A percentile compares a stretch with the other conserved stretches of the same genome.
Evolutionary conservation across 2,329 filamentous ascomycete species (phyloP).

Genomic region (Lizonia empirigonia): DNA sequence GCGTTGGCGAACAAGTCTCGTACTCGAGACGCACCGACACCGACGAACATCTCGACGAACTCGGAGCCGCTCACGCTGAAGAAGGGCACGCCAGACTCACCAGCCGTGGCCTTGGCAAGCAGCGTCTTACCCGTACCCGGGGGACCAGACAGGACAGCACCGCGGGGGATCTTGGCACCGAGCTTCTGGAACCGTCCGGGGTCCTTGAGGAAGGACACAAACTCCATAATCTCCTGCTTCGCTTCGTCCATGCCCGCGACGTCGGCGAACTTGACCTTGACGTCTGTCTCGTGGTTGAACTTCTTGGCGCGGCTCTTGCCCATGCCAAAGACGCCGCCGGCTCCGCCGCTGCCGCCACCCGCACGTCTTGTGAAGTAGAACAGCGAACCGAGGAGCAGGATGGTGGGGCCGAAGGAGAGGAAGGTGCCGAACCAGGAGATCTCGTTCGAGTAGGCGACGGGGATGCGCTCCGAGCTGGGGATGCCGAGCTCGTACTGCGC

Average conservation of each 20-base stretch:
- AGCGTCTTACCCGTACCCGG: constrained; percentile 98
- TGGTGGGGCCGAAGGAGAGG: constrained; percentile 82
- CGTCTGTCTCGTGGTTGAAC: constrained; percentile 95
- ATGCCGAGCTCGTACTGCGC: constrained; percentile 89
- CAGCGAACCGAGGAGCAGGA: constrained; percentile 83
- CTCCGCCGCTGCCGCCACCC: constrained; percentile 64
- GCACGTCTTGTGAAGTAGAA: constrained; percentile 80
- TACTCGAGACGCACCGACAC: constrained; percentile 94
- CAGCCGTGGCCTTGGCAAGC: constrained; percentile 94
- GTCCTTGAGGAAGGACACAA: constrained; percentile 94
- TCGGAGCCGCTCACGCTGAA: constrained; percentile 98
- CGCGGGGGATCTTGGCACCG: constrained; percentile 95
- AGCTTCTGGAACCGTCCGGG: constrained; percentile 91
- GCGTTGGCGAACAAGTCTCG: constrained; percentile 93
- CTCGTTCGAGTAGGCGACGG: constrained; percentile 83
- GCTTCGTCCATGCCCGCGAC: constrained; percentile 98
- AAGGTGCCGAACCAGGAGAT: constrained; percentile 74
- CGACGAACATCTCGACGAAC: constrained; percentile 99
- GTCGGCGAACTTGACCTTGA: constrained; percentile 97
- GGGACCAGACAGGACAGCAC: constrained; percentile 95
- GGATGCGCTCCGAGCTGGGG: constrained; percentile 85
- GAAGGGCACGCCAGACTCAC: constrained; percentile 95
- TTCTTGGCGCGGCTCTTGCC: constrained; percentile 94
- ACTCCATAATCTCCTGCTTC: constrained; percentile 98
- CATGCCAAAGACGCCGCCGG: constrained; percentile 89